Evolutionary conservation across 345 rosid species (phyloP), one percentile per base, ranked within the genome.

Genomic region (Citrus maxima): DNA sequence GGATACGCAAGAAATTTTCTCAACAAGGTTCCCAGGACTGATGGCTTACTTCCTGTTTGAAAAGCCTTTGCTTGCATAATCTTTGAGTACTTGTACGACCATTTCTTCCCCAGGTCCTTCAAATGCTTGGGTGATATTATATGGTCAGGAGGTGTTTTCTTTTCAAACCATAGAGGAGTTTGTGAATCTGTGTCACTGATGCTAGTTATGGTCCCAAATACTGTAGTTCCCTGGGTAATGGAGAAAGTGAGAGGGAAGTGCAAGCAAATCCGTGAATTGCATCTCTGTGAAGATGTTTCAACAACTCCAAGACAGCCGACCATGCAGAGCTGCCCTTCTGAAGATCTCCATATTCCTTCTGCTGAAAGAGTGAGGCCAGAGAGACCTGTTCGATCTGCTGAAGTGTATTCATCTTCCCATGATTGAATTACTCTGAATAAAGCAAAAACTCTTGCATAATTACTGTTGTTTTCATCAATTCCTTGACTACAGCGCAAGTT

Each of bases 241-340:
- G 81, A 77, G 5, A 77, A 68, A 5, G 64, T 59, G 7, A 54
- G 46, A 46, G 84, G 81, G 35, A 79, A 32, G 42, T 67, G 64
- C n/a, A 84, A 24, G 38, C 49, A 67, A 35, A 84, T 62, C 18
- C 70, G 24, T 22, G 62, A 67, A 58, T 72, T 38, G 46, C 79
- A 81, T 22, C 30, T 34, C 3, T 37, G 28, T 3, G 60, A 5
- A 37, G 24, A 51, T 56, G 75, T n/a, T 49, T 34, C 49, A 27
- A 6, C 68, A 25, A 49, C 28, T 54, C 63, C 42, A 21, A 67
- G 38, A 67, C 78, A 81, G 4, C 73, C 78, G 13, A 78, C 28
- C 82, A 79, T 81, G 76, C 76, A 76, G 69, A 84, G 82, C 27
- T 72, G 70, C 46, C 82, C 80, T 2, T 59, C 54, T 8, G 80